Conservation (phyloP, 2,329 filamentous ascomycete species). For the Neonectria coccinea region DNA sequence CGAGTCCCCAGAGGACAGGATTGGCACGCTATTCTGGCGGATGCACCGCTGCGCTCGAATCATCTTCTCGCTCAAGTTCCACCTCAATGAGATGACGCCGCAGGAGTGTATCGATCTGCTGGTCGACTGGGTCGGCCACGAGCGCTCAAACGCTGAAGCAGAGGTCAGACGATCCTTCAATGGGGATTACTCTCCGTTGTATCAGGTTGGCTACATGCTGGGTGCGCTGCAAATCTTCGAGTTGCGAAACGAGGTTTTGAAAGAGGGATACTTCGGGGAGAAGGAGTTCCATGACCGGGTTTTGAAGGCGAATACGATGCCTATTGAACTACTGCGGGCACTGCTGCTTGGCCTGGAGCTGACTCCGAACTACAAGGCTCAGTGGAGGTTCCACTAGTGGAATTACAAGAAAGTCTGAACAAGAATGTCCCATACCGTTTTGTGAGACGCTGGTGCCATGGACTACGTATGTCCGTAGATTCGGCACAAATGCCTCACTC, state of each 20-base stretch:
- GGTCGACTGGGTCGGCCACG: slow-evolving; percentile 68
- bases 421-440: too few relatives aligned
- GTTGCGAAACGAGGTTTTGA: slow-evolving; percentile 62
- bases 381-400: slow-evolving; percentile 60
- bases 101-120: slow-evolving; percentile 68
- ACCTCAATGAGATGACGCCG: slow-evolving; percentile 65
- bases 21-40: slow-evolving; percentile 71
- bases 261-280: slow-evolving; percentile 54
- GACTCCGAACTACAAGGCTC: slow-evolving; percentile 56
- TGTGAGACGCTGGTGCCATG: too few relatives aligned
- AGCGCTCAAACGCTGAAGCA: slow-evolving; percentile 69
- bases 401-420: too few relatives aligned
- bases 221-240: slow-evolving; percentile 67
- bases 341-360: slow-evolving; percentile 58
- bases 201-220: slow-evolving; percentile 71
- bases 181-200: slow-evolving; percentile 67
- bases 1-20: slow-evolving; percentile 61
- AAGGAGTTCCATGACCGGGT: slow-evolving; percentile 68
- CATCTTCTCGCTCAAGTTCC: slow-evolving; percentile 68
- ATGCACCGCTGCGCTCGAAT: slow-evolving; percentile 72
- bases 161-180: slow-evolving; percentile 68
- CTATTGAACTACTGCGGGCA: slow-evolving; percentile 65
- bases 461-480: too few relatives aligned
- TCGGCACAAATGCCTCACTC: too few relatives aligned
- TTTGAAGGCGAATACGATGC: slow-evolving; percentile 64